Conservation (phyloP, 2,329 filamentous ascomycete genomes). For the Conoideocrella luteorostrata region DNA sequence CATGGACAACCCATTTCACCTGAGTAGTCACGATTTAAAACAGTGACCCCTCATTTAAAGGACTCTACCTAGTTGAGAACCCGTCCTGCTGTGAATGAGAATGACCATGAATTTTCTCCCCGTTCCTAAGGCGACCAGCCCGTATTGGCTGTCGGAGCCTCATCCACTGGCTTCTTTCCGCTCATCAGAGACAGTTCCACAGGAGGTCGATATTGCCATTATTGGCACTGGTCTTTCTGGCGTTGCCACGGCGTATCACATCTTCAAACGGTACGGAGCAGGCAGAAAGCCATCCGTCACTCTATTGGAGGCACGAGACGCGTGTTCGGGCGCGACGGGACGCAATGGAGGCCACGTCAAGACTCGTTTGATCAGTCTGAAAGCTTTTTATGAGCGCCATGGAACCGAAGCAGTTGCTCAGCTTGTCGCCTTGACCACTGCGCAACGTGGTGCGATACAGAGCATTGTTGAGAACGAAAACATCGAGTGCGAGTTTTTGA, state of each 20-base stretch:
- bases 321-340: slow-evolving; percentile 32
- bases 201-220: slow-evolving; percentile 36
- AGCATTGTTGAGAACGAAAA: slow-evolving; percentile 28
- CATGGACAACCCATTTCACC: too few relatives aligned
- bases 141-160: slow-evolving; percentile 37
- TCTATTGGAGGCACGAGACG: slow-evolving; percentile 27
- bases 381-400: too few relatives aligned
- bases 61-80: too few relatives aligned
- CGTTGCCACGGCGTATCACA: slow-evolving; percentile 35
- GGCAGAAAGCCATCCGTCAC: slow-evolving; percentile 16
- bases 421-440: slow-evolving; percentile 5
- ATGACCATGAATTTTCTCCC: too few relatives aligned
- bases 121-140: slow-evolving; percentile 18
- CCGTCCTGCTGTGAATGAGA: too few relatives aligned
- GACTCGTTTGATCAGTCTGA: too few relatives aligned
- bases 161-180: slow-evolving; percentile 33
- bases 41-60: too few relatives aligned
- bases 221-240: slow-evolving; percentile 43
- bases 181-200: slow-evolving; percentile 30
- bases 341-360: slow-evolving; percentile 30
- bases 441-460: slow-evolving; percentile 18
- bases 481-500: slow-evolving; percentile 38
- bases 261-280: slow-evolving; percentile 18
- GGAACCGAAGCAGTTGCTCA: slow-evolving; percentile 16
- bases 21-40: too few relatives aligned